Evolutionary conservation across 2,329 filamentous ascomycete genomes (phyloP), one percentile per base, ranked within the genome.

Genomic region (Penicillium sp.): DNA sequence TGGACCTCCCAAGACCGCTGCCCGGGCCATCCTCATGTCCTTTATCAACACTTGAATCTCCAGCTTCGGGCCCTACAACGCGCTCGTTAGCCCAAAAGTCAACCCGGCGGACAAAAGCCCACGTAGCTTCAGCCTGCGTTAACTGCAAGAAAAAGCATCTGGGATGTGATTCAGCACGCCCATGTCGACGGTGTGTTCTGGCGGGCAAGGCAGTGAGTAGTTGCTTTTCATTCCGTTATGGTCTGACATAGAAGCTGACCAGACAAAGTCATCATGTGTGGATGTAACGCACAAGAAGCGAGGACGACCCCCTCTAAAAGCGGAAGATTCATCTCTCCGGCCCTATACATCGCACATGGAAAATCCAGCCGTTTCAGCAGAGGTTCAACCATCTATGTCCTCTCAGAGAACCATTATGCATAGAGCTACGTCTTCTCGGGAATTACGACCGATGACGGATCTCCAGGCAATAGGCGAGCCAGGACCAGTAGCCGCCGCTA

Each of bases 61-160:
- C 57, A 1, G 52, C 62, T 2, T 36, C 60, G 3, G 58, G 50
- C 6, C 44, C 57, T 9, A 48, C 54, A 22, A 49, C 53, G 39
- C 59, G 68, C 38, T 41, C 62, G 31, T 47, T 68, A 18, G 51
- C 58, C 39, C 63, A 71, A 27, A 68, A 69, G 37, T 63, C 70
- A 13, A 71, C 71, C 0, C 60, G 72, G 38, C 70, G 72, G 36
- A 69, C 70, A 4, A 74, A 74, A 49, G 69, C 72, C 6, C 72
- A 74, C 59, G 72, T 74, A 23, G 71, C 72, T 24, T 74, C 72
- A 3, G 72, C 72, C 2, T 74, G 72, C 55, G 69, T 74, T 11
- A 74, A 74, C 50, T 74, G 72, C 56, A 74, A 74, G 52, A 71
- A 70, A 55, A 74, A 74, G 55, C 72, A 74, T 50, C 50, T 74